Evolutionary conservation across 2,329 filamentous ascomycete genomes (phyloP), one percentile per base, ranked within the genome.

Genomic region (Hymenoscyphus scutula): DNA sequence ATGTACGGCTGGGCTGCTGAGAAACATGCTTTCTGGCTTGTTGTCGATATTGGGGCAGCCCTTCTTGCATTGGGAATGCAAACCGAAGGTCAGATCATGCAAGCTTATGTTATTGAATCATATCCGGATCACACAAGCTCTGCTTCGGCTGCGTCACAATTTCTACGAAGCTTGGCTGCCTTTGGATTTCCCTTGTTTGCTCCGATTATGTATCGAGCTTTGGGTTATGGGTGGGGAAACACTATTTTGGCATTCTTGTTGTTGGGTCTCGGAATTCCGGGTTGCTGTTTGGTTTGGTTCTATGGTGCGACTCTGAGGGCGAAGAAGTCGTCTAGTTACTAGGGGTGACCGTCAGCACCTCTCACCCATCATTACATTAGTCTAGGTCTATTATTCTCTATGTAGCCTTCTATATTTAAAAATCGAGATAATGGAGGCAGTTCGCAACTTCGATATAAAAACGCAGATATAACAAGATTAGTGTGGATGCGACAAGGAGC

Each of bases 1-100:
- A 76, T 81, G 68, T 86, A 85, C 69, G 84, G 84, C 37, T 87
- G 84, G 84, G 76, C 78, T 0, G 82, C 82, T 0, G 76, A 84
- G 54, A 76, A 78, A 38, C 68, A 77, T 2, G 73, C 77, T 0
- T 79, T 81, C 68, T 86, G 82, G 81, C 80, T 84, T 45, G 76
- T 82, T 6, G 81, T 82, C 0, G 82, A 85, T 59, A 78, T 85
- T 41, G 83, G 82, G 2, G 80, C 79, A 2, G 71, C 73, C 1
- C 76, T 83, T 11, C 77, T 84, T 59, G 78, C 78, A 0, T 72
- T 79, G 2, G 82, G 82, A 2, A 79, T 81, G 23, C 65, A 69
- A 34, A 34, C 65, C 17, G 45, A 25, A 1, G 60, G 58, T 27
- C 58, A 60, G 54, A 19, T 53, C 15, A 56, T 67, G 34, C 63